These are phyloP conservation scores for Paracoccidioides lutzii DNA, from an alignment of 2,329 filamentous ascomycete genomes.

Conservation along the genomic window DNA sequence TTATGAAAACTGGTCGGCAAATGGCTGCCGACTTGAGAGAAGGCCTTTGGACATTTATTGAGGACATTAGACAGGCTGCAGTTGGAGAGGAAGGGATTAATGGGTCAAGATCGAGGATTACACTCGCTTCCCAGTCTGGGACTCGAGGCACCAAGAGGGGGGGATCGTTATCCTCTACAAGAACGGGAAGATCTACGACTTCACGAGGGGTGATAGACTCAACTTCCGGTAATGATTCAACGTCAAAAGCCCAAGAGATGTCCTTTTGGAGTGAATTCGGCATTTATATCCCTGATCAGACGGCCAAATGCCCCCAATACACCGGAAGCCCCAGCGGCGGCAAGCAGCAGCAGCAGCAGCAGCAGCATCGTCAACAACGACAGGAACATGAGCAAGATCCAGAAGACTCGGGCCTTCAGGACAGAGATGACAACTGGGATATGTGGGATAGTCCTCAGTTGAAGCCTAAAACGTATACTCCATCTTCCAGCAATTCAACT, in stretches of 20 bases:
- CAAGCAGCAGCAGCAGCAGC: slow-evolving; percentile 11
- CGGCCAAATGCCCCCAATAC: slow-evolving; percentile 19
- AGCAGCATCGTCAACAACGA: too few species aligned
- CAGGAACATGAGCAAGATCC: slow-evolving; percentile 14
- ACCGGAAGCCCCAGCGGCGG: slow-evolving; percentile 12
- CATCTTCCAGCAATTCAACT: slow-evolving; percentile 37
- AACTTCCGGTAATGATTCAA: slow-evolving; percentile 30
- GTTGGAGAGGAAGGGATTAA: slow-evolving; percentile 82
- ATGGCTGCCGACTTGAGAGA: slow-evolving; percentile 81
- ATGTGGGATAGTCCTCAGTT: slow-evolving; percentile 41
- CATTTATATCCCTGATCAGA: slow-evolving; percentile 35
- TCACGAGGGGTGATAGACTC: slow-evolving; percentile 20
- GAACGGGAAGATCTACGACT: slow-evolving; percentile 15
- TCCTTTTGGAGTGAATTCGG: slow-evolving; percentile 42
- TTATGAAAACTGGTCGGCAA: slow-evolving; percentile 53
- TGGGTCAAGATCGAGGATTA: slow-evolving; percentile 34
- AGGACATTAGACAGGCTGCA: slow-evolving; percentile 88
- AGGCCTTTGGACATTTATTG: slow-evolving; percentile 85
- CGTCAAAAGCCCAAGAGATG: slow-evolving; percentile 29
- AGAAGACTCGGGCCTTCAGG: slow-evolving; percentile 26
- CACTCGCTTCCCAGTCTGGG: slow-evolving; percentile 20
- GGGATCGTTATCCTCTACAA: slow-evolving; percentile 16
- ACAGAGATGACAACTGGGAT: slow-evolving; percentile 42
- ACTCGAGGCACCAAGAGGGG: slow-evolving; percentile 20
- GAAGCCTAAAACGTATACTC: slow-evolving; percentile 24